Percentiles rank a stretch among this genome's conserved stretches.
These are phyloP conservation scores for Eutrema salsugineum DNA, from an alignment of 441 rosid genomes.

Conservation along the genomic window DNA sequence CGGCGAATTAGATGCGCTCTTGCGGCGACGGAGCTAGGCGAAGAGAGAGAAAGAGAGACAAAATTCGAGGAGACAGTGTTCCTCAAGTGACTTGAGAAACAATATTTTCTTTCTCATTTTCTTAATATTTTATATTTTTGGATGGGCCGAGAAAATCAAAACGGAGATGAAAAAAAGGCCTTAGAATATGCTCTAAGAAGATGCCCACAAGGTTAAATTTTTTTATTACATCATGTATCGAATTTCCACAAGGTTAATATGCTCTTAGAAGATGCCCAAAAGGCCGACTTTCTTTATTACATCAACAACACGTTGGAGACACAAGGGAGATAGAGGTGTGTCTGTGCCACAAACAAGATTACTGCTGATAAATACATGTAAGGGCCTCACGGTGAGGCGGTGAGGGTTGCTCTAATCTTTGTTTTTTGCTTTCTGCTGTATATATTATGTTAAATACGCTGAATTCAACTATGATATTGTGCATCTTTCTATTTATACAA, in stretches of 20 bases:
- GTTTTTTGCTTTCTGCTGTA: not conserved
- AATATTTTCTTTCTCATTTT: not conserved
- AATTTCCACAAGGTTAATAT: no score
- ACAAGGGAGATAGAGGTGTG: no score
- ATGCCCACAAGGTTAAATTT: not conserved
- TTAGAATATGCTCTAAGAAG: slow-evolving; percentile 12
- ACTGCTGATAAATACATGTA: no score
- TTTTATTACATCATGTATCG: no score
- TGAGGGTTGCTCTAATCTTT: not conserved
- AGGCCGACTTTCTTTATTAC: no score
- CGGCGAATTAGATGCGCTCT: not conserved
- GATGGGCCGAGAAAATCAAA: slow-evolving; percentile 2
- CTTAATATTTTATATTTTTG: not conserved
- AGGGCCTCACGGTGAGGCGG: no score
- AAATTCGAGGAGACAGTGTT: slow-evolving; percentile 13
- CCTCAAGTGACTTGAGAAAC: slow-evolving; percentile 17
- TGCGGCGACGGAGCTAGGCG: slow-evolving; percentile 11
- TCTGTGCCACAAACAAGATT: no score
- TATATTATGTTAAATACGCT: no score
- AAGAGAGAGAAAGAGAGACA: not conserved
- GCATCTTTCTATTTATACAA: not conserved
- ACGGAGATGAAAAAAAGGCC: not conserved
- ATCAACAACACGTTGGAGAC: no score
- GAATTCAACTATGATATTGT: not conserved
- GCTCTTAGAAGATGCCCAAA: slow-evolving; percentile 13